A percentile compares a stretch with the other conserved stretches of the same genome.
These are phyloP conservation scores for Ascomycota sp. DNA, from an alignment of 2,329 filamentous ascomycete genomes.

Conservation along the genomic window DNA sequence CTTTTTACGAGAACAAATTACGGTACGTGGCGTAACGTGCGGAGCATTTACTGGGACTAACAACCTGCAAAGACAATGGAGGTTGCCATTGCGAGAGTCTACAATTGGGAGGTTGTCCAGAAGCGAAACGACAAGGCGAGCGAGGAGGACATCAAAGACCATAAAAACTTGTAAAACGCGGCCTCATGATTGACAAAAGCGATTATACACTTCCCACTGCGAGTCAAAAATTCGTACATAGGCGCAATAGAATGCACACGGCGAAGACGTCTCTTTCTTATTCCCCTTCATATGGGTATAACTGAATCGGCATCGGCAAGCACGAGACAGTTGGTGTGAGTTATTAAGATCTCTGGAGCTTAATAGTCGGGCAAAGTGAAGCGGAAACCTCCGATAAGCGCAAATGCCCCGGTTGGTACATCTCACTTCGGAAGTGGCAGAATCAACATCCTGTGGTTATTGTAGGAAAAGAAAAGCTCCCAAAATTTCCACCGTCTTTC, in stretches of 20 bases:
- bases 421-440: neutral
- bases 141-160: conserved; percentile 24
- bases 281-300: neutral
- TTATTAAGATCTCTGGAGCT: too few species aligned
- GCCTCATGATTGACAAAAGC: neutral
- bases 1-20: conserved; percentile 89
- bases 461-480: neutral
- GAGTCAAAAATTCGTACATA: too few species aligned
- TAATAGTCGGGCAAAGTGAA: too few species aligned
- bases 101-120: conserved; percentile 97
- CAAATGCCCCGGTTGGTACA: neutral
- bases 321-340: too few species aligned
- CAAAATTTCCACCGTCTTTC: neutral
- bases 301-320: too few species aligned
- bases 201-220: too few species aligned
- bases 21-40: conserved; percentile 31
- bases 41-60: conserved; percentile 1
- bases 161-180: conserved; percentile 2
- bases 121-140: conserved; percentile 73
- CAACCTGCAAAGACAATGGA: conserved; percentile 57
- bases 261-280: neutral
- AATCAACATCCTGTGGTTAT: too few species aligned
- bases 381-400: neutral
- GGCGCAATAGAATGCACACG: too few species aligned
- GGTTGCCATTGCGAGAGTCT: conserved; percentile 87